Base-by-base conservation (phyloP, 2,329 filamentous ascomycete genomes). In the Cladophialophora bantiana region DNA sequence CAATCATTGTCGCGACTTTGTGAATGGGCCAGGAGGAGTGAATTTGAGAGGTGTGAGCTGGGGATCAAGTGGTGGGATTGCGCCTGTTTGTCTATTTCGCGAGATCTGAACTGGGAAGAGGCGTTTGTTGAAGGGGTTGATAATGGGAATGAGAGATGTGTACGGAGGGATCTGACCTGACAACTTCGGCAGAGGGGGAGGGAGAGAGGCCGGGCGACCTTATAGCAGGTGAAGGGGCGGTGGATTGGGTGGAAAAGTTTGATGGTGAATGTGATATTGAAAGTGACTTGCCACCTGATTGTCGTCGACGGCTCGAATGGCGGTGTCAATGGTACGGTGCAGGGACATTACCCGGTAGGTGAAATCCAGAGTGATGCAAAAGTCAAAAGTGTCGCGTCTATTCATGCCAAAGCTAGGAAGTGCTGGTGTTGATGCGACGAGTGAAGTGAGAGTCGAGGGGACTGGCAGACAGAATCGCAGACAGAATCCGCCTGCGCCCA, bases 221-320 rank as follows among this genome's bases (percentile, higher is more conserved):
- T 13, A 45, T 35, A 35, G 18, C 13, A 45, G 40, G 40, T 34
- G 38, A 34, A 15, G 57, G 7, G 32, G 57, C 38, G 32, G 57
- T 36, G 40, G 45, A 34, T 31, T 31, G 42, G 32, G 38, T 18
- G 45, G 38, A 20, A 59, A 31, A 42, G 15, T 56, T 54, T 34
- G 9, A 32, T 34, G 20, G 31, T 36, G 42, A 32, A 48, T 32
- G 18, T 61, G 35, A 36, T 48, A 35, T 40, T 26, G 56, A 32
- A 26, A 10, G 40, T 45, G 61, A 45, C 50, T 42, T n/a, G 36
- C n/a, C 35, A 67, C 59, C 59, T 72, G 71, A 50, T 73, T 72
- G 68, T 73, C 70, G 67, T 71, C 68, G 54, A 73, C 71, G n/a
- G 70, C 69, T 56, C 59, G 42, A 59, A 73, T 72, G 42, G 70